Conservation (phyloP, 2,329 filamentous ascomycete genomes). For the Cordyceps tenuipes region DNA sequence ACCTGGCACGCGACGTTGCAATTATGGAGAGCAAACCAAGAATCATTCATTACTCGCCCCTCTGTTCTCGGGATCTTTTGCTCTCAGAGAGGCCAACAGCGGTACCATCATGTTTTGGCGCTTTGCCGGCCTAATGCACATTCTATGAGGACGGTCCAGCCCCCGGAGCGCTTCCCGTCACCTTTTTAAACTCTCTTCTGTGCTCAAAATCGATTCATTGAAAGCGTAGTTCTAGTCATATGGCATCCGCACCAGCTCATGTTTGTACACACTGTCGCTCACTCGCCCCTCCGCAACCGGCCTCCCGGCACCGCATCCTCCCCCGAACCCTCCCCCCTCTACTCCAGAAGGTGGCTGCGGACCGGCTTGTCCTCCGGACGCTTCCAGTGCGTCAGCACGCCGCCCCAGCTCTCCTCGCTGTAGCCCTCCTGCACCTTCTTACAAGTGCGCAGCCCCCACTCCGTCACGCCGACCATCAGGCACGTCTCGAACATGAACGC, state of each 20-base stretch:
- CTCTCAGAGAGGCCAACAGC: neutral
- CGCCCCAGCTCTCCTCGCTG: conserved; percentile 73
- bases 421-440: conserved; percentile 57
- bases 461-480: conserved; percentile 62
- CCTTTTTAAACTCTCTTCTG: neutral
- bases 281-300: neutral
- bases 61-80: neutral
- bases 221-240: conserved; percentile 3
- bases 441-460: conserved; percentile 57
- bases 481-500: conserved; percentile 65
- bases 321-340: neutral
- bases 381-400: conserved; percentile 55
- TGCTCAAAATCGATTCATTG: neutral
- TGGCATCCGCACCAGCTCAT: neutral
- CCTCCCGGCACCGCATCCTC: neutral
- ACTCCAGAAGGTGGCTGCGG: conserved; percentile 18
- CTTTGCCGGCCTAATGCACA: neutral
- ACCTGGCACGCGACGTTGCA: too few species aligned
- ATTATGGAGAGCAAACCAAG: neutral
- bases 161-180: too few species aligned
- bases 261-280: conserved; percentile 2
- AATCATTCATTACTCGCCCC: too few species aligned
- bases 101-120: neutral
- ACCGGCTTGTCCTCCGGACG: conserved; percentile 28
- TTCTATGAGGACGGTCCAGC: too few species aligned